Base-by-base conservation (phyloP, 2,329 filamentous ascomycete genomes). In the Pseudocercospora fijiensis region DNA sequence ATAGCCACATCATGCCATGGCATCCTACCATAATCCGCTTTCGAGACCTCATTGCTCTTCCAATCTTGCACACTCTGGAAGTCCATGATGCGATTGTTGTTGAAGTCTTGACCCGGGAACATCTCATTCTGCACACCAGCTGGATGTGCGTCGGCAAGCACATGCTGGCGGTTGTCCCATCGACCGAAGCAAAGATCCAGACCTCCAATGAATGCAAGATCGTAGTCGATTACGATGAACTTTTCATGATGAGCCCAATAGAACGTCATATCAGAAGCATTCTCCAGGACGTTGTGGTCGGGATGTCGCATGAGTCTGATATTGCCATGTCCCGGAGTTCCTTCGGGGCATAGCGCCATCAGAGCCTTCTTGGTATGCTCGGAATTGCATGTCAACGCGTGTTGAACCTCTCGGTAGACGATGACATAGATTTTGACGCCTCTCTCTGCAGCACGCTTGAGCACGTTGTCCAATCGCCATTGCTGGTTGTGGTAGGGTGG, bases 201-300 rank as follows among this genome's bases (percentile, higher is more conserved):
- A 0, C 95, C 95, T 58, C 95, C 95, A 63, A 98, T 94, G 73
- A 98, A 98, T 13, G 92, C 95, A 70, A 94, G 79, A 16, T 88
- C 85, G 73, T 96, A 96, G 78, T 98, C 95, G 59, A 98, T 90
- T 18, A 99, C 90, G 60, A 98, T 90, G 74, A 97, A 96, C 76
- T 99, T 99, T 73, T 99, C 95, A 75, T 99, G 95, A 75, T 99
- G 95, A 0, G 95, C 95, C 87, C 94, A 98, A 80, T 96, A 97
- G 73, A 97, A 92, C 0, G 92, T 97, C 91, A 96, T 96, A 71
- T 98, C 94, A 28, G 90, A 90, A 2, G 90, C 90, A 72, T 97
- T 97, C 72, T 97, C 92, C 57, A 98, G 87, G 2, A 96, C 85
- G 68, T 97, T 97, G 79, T 98, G 94, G 76, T 98, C 94, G 0